Conservation (phyloP, 2,329 filamentous ascomycete species). For the Orbilia ellipsospora region DNA sequence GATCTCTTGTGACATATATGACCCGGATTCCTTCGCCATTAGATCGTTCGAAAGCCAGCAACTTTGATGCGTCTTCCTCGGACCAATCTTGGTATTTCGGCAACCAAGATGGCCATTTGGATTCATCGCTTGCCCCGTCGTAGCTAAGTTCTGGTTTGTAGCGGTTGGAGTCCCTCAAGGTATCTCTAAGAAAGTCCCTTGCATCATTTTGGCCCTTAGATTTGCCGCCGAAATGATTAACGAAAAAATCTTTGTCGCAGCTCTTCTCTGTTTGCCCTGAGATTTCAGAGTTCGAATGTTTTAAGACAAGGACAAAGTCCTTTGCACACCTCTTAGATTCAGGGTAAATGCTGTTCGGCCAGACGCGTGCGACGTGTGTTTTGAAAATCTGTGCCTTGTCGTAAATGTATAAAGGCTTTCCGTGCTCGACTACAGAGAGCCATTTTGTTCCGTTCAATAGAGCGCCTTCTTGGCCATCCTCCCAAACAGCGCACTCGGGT, state of each 20-base stretch:
- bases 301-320: background rate
- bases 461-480: slow-evolving; percentile 5
- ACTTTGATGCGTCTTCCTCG: slow-evolving; percentile 15
- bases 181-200: background rate
- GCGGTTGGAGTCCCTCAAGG: background rate
- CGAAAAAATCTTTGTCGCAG: background rate
- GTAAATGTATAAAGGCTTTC: slow-evolving; percentile 14
- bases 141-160: background rate
- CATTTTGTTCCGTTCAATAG: slow-evolving; percentile 29
- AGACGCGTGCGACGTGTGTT: background rate
- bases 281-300: background rate
- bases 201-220: background rate
- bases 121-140: slow-evolving; percentile 10
- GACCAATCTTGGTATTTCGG: slow-evolving; percentile 4
- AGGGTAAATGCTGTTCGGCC: background rate
- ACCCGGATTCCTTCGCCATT: slow-evolving; percentile 14
- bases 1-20: slow-evolving; percentile 22
- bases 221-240: background rate
- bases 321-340: background rate
- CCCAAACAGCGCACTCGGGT: slow-evolving; percentile 26
- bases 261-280: background rate
- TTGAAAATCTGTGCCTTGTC: background rate
- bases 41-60: slow-evolving; percentile 27
- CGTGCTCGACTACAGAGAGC: background rate
- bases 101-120: slow-evolving; percentile 5